Evolutionary conservation across 2,329 filamentous ascomycete species (phyloP), one percentile per base, ranked within the genome.

Genomic region (Paecilomyces fulvus): DNA sequence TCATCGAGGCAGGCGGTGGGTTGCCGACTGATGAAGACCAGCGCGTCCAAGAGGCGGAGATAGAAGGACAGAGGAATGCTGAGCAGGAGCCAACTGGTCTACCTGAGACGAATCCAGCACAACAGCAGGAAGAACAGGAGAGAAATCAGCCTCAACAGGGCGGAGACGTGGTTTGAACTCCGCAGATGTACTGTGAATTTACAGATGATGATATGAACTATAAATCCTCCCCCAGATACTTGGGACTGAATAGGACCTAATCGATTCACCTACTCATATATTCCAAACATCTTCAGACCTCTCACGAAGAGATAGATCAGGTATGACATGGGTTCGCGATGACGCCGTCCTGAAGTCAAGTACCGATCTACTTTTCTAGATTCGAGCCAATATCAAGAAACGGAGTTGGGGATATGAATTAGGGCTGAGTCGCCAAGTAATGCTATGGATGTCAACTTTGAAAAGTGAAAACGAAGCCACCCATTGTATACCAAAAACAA

Each of bases 1-100:
- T 78, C 4, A 75, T 77, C 59, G 73, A 76, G 55, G 65, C 64
- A 1, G 67, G 70, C 51, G 60, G 49, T 9, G 54, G 55, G 3
- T 20, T 56, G 51, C 53, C 43, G 48, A 20, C 53, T 30, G 33
- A 20, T 33, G 10, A 61, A 64, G 37, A 25, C 25, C 20, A 31
- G 46, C 2, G 43, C 9, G 17, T 23, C 30, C 55, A 46, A 49
- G 52, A 12, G 23, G 28, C 51, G 20, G 14, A 20, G 12, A 5
- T 7, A 30, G 52, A 30, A 12, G 37, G 21, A 30, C 49, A 30
- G 21, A 23, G 9, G n/a, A 43, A 46, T 31, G 31, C 12, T 6
- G 49, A 53, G 52, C 33, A 37, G 25, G 49, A 30, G 49, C 30
- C 46, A 14, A 12, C 20, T 21, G 43, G 12, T 12, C 30, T 11